Evolutionary conservation across 148 eudicot genomes (phyloP).

Genomic region (Tetragonia tetragonoides): DNA sequence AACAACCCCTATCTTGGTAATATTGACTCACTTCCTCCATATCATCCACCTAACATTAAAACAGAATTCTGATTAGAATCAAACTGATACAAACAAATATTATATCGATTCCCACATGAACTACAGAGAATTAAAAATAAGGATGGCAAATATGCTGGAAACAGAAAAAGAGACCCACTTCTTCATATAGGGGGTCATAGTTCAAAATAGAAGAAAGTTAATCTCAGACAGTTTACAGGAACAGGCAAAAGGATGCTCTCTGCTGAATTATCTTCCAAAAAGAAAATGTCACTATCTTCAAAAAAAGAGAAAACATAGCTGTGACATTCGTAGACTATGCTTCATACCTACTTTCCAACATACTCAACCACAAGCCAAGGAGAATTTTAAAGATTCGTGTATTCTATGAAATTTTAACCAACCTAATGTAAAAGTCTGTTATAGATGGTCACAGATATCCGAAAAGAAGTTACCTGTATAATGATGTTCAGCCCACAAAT

Average conservation of each 20-base stretch:
- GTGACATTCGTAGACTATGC: neutral
- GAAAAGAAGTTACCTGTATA: constrained; percentile 54
- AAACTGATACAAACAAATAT: neutral
- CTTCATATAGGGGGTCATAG: neutral
- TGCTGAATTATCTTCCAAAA: neutral
- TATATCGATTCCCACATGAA: neutral
- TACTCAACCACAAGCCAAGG: neutral
- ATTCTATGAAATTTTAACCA: neutral
- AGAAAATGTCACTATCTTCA: neutral
- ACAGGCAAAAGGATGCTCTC: neutral
- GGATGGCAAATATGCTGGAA: neutral
- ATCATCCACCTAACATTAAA: constrained; percentile 71
- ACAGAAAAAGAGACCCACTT: neutral
- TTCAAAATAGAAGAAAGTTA: neutral
- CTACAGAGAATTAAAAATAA: neutral
- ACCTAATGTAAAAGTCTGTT: neutral
- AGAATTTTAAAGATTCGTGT: neutral
- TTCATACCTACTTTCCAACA: neutral
- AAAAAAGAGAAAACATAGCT: neutral
- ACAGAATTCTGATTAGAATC: neutral
- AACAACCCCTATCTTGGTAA: constrained; percentile 94
- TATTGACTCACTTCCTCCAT: constrained; percentile 92
- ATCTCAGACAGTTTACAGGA: neutral
- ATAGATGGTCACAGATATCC: neutral
- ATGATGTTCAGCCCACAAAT: constrained; percentile 95